Conservation (phyloP, 306 rosid genomes). For the Quercus bicolor region DNA sequence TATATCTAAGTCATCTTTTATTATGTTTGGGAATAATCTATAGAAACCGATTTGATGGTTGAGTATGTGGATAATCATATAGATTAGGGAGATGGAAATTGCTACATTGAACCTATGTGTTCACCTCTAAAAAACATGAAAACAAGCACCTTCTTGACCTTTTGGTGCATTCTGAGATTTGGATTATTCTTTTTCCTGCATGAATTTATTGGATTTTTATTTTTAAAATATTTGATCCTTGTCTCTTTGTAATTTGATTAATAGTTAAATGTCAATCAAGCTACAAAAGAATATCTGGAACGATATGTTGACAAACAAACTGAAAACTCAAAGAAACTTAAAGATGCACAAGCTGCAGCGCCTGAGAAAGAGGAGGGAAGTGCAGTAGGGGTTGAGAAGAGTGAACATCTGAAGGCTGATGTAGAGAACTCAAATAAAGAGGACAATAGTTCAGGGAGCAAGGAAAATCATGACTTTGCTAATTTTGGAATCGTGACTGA, state of each 20-base stretch:
- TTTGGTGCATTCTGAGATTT: background rate
- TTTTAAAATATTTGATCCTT: slow-evolving; percentile 11
- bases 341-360: slow-evolving; percentile 46
- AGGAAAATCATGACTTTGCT: slow-evolving; percentile 52
- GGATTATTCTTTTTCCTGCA: background rate
- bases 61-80: slow-evolving; percentile 1
- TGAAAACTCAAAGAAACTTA: slow-evolving; percentile 58
- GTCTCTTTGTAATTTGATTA: slow-evolving; percentile 15
- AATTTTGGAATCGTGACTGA: slow-evolving; percentile 76
- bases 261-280: slow-evolving; percentile 75
- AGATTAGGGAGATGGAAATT: slow-evolving; percentile 8
- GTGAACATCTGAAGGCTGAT: slow-evolving; percentile 43
- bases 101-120: background rate
- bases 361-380: slow-evolving; percentile 49
- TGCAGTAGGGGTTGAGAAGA: slow-evolving; percentile 40
- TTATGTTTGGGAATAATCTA: background rate
- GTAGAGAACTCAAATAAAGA: slow-evolving; percentile 54
- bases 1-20: too few species aligned
- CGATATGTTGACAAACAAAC: slow-evolving; percentile 62
- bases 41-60: background rate
- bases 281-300: slow-evolving; percentile 64
- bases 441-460: slow-evolving; percentile 50
- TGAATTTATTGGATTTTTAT: background rate
- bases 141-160: background rate
- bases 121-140: background rate